Base-by-base conservation (phyloP, 73 alveolate genomes). In the Paraurostyla sp. region DNA sequence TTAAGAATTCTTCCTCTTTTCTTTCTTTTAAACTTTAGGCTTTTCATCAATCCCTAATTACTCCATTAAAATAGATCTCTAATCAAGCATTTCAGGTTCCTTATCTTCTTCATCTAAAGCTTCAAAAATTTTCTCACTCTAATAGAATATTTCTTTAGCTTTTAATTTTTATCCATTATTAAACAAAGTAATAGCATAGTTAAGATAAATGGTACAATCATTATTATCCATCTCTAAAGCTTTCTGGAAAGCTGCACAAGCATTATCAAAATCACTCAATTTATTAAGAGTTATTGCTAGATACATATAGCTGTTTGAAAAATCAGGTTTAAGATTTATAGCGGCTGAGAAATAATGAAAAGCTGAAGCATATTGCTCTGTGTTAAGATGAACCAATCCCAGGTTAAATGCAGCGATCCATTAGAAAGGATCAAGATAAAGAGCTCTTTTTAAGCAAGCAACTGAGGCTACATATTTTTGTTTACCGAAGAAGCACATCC, bases 401-500 rank as follows among this genome's bases (percentile, higher is more conserved):
- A 97, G 76, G 80, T 97, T 97, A 93, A 96, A 96, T 41, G 98
- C 93, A 52, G 96, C 96, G 33, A 94, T 94, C 99, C 99, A 97
- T 65, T 97, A 97, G 89, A 97, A 96, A 30, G 99, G 99, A 33
- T 96, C 98, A 52, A 97, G 84, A 92, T 96, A 97, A 29, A 97
- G 94, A 0, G 99, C 99, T 57, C 95, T 89, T 86, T 97, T 97
- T n/a, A 96, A 63, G 71, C 99, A 98, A 25, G 99, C 99, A 0
- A 96, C 85, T 0, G 99, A 98, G 27, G 99, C 99, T 43, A 98
- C 99, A 81, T 87, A 94, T 95, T 98, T 98, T 50, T 94, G 92
- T 89, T 95, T 98, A 40, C 99, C 99, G 38, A 96, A 98, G 96
- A 93, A 98, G 89, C 98, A 93, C 99, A 98, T 96, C n/a, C 99